Evolutionary conservation across 2,329 filamentous ascomycete genomes (phyloP), one percentile per base, ranked within the genome.

Genomic region (Xenosphaeropsis pyriputrescens): DNA sequence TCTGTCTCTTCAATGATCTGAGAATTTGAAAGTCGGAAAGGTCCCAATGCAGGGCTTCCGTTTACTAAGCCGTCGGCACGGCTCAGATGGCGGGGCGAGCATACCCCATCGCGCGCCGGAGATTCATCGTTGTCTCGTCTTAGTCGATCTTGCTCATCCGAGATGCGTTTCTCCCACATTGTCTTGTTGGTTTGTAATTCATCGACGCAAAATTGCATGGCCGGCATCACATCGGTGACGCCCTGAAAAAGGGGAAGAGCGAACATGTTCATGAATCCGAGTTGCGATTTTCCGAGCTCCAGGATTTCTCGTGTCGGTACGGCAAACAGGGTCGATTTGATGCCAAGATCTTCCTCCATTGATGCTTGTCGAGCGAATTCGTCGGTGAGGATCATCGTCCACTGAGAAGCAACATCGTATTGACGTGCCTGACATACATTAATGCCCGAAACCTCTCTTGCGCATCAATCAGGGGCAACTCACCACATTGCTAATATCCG

Each of bases 401-500:
- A 98, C 55, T 80, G 71, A 32, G 85, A 67, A 16, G 91, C 91
- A 18, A 86, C 75, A 40, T 80, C 70, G 55, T 91, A 88, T 40
- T 77, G 80, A 40, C 91, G 78, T 39, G 88, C 86, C 83, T 89
- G 45, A n/a, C 38, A 22, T 16, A 36, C 14, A 47, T 51, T 37
- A 54, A 48, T 19, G 31, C 22, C 38, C 14, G 26, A 32, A 14
- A 34, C 6, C 13, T 7, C 13, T 26, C 22, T 26, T 26, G 22
- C 29, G 14, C 9, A 12, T 36, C 30, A 16, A 13, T 6, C 17
- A 8, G 36, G 11, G 1, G 9, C 22, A 29, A 79, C 83, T 57
- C 70, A 89, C 84, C 57, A 96, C 91, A 56, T 98, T 98, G 62
- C 89, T 95, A 53, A 98, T 96, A 57, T 98, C 91, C 30, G 91